phyloP scores from a whole-genome alignment of 2,329 filamentous ascomycete species.

The Periconia digitata region DNA sequence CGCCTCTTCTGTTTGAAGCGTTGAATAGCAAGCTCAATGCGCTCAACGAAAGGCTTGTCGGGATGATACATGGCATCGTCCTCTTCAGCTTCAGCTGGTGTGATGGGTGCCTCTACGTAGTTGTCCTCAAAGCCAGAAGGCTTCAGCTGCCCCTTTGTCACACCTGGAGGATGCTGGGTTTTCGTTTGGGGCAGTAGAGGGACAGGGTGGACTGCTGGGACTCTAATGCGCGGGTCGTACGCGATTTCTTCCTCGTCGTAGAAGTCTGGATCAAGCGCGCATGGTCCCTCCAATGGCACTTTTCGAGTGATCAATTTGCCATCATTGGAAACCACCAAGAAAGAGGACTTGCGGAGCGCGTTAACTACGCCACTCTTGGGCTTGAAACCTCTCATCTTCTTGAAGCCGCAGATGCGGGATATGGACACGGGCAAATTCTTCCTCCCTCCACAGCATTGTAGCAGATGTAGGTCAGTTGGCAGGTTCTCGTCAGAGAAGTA shows the following conservation, averaged over 20 bases:
- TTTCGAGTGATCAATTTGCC: conserved; percentile 48
- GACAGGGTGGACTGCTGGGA: conserved; percentile 25
- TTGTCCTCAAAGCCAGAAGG: conserved; percentile 63
- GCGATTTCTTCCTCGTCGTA: conserved; percentile 30
- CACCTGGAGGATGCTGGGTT: conserved; percentile 32
- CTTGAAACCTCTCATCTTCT: conserved; percentile 50
- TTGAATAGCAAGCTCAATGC: conserved; percentile 83
- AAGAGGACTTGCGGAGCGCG: conserved; percentile 45
- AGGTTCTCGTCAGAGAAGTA: conserved; percentile 56
- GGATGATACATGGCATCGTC: conserved; percentile 70
- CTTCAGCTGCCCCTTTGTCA: conserved; percentile 46
- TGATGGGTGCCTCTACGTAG: conserved; percentile 78
- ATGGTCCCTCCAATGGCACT: conserved; percentile 39
- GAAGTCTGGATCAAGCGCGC: conserved; percentile 30
- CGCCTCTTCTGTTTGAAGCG: conserved; percentile 78
- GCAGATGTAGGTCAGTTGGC: conserved; percentile 44
- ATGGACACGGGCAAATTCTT: conserved; percentile 48
- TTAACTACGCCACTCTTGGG: conserved; percentile 41
- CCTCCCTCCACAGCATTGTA: conserved; percentile 43
- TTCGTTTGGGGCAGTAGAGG: conserved; percentile 30
- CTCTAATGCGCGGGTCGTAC: conserved; percentile 30
- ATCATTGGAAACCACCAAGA: conserved; percentile 46
- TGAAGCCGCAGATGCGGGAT: conserved; percentile 47
- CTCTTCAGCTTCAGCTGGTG: conserved; percentile 65
- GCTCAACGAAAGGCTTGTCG: conserved; percentile 56